Conservation (phyloP, 495 filamentous ascomycete species). For the Podospora pseudopauciseta region DNA sequence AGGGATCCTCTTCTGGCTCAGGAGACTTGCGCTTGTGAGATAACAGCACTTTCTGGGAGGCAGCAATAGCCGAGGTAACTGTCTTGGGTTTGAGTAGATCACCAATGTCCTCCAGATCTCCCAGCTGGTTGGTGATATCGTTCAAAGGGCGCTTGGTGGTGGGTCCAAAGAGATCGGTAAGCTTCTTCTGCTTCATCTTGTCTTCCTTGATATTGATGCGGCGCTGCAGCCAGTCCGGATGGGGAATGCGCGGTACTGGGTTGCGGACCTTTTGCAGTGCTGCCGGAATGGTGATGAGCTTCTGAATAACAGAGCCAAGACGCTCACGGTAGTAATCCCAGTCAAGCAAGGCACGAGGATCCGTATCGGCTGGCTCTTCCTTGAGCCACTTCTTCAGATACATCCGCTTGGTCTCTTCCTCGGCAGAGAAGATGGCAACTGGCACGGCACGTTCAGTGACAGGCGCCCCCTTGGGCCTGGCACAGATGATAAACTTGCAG, state of each 20-base stretch:
- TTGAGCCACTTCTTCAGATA: constrained; percentile 94
- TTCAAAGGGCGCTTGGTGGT: constrained; percentile 60
- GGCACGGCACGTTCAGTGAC: constrained; percentile 94
- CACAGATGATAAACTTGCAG: constrained; percentile 98
- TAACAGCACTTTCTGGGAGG: constrained; percentile 39
- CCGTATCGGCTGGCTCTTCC: constrained; percentile 90
- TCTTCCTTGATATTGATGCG: constrained; percentile 94
- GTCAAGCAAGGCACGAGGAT: constrained; percentile 82
- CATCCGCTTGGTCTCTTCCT: constrained; percentile 76
- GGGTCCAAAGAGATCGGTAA: constrained; percentile 83
- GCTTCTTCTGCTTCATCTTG: constrained; percentile 95
- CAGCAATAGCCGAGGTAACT: constrained; percentile 53
- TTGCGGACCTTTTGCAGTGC: constrained; percentile 93
- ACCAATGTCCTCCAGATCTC: constrained; percentile 86
- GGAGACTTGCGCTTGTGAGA: constrained; percentile 82
- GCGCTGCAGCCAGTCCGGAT: constrained; percentile 95
- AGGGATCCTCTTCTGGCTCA: constrained; percentile 67
- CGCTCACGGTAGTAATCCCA: constrained; percentile 97
- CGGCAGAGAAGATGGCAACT: constrained; percentile 94
- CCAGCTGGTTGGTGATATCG: constrained; percentile 56
- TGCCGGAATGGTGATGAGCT: constrained; percentile 96
- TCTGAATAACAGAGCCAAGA: constrained; percentile 93
- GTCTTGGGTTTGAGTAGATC: constrained; percentile 65
- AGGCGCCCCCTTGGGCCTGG: constrained; percentile 78
- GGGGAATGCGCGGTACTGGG: constrained; percentile 85